phyloP scores from a whole-genome alignment of 2,329 filamentous ascomycete species.

The Dothideomycetes sp. region DNA sequence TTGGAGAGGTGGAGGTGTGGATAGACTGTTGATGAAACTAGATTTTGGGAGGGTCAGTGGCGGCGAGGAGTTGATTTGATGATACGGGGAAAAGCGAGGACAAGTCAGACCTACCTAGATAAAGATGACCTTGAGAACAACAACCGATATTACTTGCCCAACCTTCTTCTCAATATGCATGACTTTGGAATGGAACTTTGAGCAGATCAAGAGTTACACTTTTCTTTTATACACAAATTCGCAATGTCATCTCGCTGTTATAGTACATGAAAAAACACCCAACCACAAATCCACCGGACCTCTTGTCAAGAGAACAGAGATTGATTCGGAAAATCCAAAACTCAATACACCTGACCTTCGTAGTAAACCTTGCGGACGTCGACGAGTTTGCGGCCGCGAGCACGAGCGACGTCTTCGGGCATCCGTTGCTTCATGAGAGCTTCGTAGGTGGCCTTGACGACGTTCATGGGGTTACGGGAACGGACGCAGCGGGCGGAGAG shows the following conservation, averaged over 20 bases:
- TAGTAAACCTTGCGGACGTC: slow-evolving; percentile 98
- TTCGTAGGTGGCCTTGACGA: slow-evolving; percentile 81
- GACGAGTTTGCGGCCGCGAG: slow-evolving; percentile 87
- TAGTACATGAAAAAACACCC: too few relatives aligned
- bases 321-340: too few relatives aligned
- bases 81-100: neutral
- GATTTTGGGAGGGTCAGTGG: slow-evolving; percentile 46
- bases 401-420: slow-evolving; percentile 82
- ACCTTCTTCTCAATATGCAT: too few relatives aligned
- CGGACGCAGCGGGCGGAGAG: slow-evolving; percentile 74
- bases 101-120: too few relatives aligned
- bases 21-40: slow-evolving; percentile 83
- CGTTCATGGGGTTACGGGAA: slow-evolving; percentile 94
- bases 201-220: too few relatives aligned
- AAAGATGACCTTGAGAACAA: too few relatives aligned
- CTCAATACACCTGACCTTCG: slow-evolving; percentile 63
- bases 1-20: slow-evolving; percentile 66
- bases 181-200: too few relatives aligned
- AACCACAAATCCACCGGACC: too few relatives aligned
- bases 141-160: too few relatives aligned
- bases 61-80: slow-evolving; percentile 22
- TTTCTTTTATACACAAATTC: too few relatives aligned
- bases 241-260: too few relatives aligned
- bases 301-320: too few relatives aligned
- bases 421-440: slow-evolving; percentile 75